Evolutionary conservation across 768 basidiomycete species (phyloP), one percentile per base, ranked within the genome.

Genomic region (Porphyrellus cyaneotinctus): DNA sequence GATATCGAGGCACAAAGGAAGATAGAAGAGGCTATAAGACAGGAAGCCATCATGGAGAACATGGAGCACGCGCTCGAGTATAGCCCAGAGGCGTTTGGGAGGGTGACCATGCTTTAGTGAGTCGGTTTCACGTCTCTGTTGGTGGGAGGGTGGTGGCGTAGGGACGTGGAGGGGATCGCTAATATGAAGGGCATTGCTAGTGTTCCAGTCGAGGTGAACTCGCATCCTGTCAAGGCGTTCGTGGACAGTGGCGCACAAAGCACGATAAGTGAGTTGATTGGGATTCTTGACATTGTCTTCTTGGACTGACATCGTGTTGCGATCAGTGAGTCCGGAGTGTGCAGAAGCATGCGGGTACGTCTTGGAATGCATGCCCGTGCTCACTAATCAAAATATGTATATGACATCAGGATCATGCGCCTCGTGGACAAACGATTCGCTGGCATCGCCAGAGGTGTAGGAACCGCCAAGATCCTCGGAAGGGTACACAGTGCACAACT

Each of bases 171-270:
- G 26, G 48, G 20, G 52, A 37, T 46, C 18, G 50, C 58, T 65
- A 17, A 65, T 39, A 32, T 28, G 24, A 39, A 39, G 52, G 47
- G 33, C 33, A 24, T 51, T 45, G 41, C 28, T 36, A 95, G 91
- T 61, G 89, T 98, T 57, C 81, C 86, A 23, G 84, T 94, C 0
- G 97, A 97, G 64, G 92, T 99, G 2, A 99, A 99, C 64, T 87
- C 87, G 1, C 77, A 79, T 54, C 87, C 88, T 4, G 84, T 98
- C 33, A 95, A 92, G 69, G 97, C 97, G 0, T 99, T 99, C 61
- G 97, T 99, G 38, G 97, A 99, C 67, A 97, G 93, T 58, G 97
- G 95, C 37, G 97, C 97, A 12, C 97, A 99, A 64, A 83, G 84
- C 57, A 99, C 95, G 2, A 97, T 97, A 73, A 97, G 95, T 95